These are phyloP conservation scores for Suillus weaverae DNA, from an alignment of 768 basidiomycete genomes.

Conservation along the genomic window DNA sequence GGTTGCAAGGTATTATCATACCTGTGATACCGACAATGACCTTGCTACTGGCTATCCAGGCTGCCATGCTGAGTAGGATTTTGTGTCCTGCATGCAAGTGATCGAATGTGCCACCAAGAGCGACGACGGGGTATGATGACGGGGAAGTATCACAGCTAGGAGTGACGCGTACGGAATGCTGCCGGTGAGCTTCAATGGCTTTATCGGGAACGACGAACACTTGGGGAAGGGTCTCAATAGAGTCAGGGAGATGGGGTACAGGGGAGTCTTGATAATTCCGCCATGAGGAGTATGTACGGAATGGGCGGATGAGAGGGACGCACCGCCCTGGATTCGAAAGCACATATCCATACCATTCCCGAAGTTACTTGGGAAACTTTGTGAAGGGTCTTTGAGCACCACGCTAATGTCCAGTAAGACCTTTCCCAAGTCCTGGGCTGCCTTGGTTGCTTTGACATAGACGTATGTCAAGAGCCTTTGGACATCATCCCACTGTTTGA, in stretches of 20 bases:
- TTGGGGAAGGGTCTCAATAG: slow-evolving; percentile 39
- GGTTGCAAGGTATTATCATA: slow-evolving; percentile 32
- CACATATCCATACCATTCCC: slow-evolving; percentile 41
- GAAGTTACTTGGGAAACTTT: slow-evolving; percentile 40
- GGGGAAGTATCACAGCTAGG: slow-evolving; percentile 3
- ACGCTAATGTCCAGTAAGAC: slow-evolving; percentile 80
- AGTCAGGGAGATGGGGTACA: slow-evolving; percentile 40
- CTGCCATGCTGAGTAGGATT: slow-evolving; percentile 90
- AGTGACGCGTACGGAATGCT: not conserved
- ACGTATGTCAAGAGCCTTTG: slow-evolving; percentile 79
- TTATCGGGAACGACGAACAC: slow-evolving; percentile 18
- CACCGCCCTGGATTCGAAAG: slow-evolving; percentile 46
- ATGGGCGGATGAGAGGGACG: slow-evolving; percentile 17
- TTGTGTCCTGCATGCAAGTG: slow-evolving; percentile 98
- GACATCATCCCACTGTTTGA: slow-evolving; percentile 60
- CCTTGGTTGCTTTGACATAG: slow-evolving; percentile 83
- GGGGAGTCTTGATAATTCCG: slow-evolving; percentile 32
- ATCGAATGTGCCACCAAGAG: slow-evolving; percentile 95
- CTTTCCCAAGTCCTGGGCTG: slow-evolving; percentile 65
- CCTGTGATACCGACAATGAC: slow-evolving; percentile 91
- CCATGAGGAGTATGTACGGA: slow-evolving; percentile 11
- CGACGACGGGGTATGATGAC: slow-evolving; percentile 62
- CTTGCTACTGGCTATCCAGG: slow-evolving; percentile 76
- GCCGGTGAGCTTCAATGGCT: slow-evolving; percentile 8
- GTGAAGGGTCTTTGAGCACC: slow-evolving; percentile 59